A percentile compares a stretch with the other conserved stretches of the same genome.
These are phyloP conservation scores for Thalassiosira mediterranea DNA, from an alignment of 352 stramenopile species.

Conservation along the genomic window DNA sequence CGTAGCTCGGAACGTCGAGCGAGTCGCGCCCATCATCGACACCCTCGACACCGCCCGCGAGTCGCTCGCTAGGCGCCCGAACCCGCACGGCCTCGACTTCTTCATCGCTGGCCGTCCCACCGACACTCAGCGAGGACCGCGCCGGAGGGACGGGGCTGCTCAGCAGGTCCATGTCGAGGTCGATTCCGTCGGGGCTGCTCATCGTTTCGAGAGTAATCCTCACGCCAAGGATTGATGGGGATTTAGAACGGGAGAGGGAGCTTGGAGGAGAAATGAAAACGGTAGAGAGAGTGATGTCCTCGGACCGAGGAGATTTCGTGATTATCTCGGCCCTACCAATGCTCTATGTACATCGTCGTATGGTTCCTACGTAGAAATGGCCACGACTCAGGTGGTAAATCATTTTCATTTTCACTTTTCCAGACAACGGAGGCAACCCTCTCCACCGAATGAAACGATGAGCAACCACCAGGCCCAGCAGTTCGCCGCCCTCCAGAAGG, in stretches of 20 bases:
- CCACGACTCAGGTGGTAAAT: too few relatives aligned
- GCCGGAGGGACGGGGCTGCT: slow-evolving; percentile 19
- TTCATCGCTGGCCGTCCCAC: not conserved
- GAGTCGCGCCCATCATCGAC: not conserved
- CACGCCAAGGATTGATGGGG: not conserved
- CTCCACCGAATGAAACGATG: slow-evolving; percentile 4
- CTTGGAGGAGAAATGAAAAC: not conserved
- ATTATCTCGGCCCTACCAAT: too few relatives aligned
- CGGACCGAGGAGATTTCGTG: too few relatives aligned
- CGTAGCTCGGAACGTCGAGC: not conserved
- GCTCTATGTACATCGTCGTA: too few relatives aligned
- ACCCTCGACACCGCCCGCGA: not conserved
- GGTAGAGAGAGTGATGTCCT: too few relatives aligned
- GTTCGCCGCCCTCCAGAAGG: slow-evolving; percentile 27
- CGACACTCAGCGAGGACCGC: not conserved
- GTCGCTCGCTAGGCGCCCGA: not conserved
- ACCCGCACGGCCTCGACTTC: not conserved
- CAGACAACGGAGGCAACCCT: not conserved
- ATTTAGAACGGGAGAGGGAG: not conserved
- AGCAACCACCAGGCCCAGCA: slow-evolving; percentile 24
- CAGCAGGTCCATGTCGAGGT: slow-evolving; percentile 41
- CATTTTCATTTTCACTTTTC: slow-evolving; percentile 11
- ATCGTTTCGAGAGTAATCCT: slow-evolving; percentile 2
- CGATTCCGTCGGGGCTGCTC: slow-evolving; percentile 27
- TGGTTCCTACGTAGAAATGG: not conserved